These are phyloP conservation scores for Claviceps quebecensis DNA, from an alignment of 2,329 filamentous ascomycete genomes.

Conservation along the genomic window DNA sequence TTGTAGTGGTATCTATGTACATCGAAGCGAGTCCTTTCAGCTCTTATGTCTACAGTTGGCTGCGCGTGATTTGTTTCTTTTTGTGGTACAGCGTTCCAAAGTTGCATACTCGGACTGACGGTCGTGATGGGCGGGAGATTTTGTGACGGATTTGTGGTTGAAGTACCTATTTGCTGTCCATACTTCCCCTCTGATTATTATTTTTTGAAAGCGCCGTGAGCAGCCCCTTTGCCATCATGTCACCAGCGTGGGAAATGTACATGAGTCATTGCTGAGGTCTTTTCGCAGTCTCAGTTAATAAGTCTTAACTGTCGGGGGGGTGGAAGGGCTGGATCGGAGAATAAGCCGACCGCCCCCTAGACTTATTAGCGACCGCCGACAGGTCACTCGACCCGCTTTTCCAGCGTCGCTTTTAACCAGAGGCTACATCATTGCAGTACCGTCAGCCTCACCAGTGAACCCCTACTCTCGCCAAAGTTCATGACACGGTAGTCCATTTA, in stretches of 20 bases:
- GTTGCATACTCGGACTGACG: background rate
- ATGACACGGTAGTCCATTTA: background rate
- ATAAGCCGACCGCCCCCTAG: too few species aligned
- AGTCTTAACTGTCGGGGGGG: too few species aligned
- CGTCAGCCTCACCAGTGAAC: background rate
- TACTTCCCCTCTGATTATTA: background rate
- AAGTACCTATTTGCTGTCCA: background rate
- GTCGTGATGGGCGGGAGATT: background rate
- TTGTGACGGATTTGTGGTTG: background rate
- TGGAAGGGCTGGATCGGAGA: too few species aligned
- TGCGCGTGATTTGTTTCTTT: background rate
- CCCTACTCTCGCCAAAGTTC: too few species aligned
- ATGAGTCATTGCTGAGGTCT: too few species aligned
- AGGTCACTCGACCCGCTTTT: slow-evolving; percentile 2
- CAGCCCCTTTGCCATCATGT: too few species aligned
- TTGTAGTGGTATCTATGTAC: background rate
- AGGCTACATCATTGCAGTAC: too few species aligned
- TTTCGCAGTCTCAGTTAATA: too few species aligned
- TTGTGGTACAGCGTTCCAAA: background rate
- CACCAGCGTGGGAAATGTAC: too few species aligned
- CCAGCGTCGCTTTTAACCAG: background rate
- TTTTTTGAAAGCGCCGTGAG: too few species aligned
- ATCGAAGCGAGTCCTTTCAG: background rate
- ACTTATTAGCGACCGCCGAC: background rate
- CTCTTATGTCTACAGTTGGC: background rate